Base-by-base conservation (phyloP, 2,329 filamentous ascomycete species). In the Drechslerella coelobrocha region DNA sequence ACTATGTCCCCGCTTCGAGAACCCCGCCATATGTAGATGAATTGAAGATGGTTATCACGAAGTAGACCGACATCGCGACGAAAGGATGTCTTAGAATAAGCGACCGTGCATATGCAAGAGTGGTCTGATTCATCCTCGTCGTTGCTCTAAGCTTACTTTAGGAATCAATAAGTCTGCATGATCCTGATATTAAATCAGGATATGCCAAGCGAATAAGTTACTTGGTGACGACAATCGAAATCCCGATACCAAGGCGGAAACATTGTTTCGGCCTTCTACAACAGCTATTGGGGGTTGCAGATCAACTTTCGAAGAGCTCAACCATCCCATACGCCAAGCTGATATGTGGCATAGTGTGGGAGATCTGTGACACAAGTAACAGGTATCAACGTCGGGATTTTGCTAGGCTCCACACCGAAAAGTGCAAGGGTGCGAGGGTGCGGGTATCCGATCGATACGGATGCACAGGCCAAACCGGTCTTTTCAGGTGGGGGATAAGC, bases 401-500 rank as follows among this genome's bases (percentile, higher is more conserved):
- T 31, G 29, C 29, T 31, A 31, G 29, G 29, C 12, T 31, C 6
- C 29, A 12, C 29, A 31, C n/a, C n/a, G 29, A 12, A 12, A 12
- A 12, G 29, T 6, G 29, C 29, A 6, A 12, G 29, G 29, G 29
- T 31, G 12, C 29, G 29, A 31, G 29, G 29, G 29, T 12, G 12
- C 6, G 29, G 29, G 12, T 31, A 6, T 31, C 29, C 29, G 29
- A 31, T 31, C 29, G 29, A 31, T 31, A 31, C 29, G 29, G 12
- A 12, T 47, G 48, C 27, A 26, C 27, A 9, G 19, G 39, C 55
- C 65, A 29, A 27, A 50, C 43, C 65, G 65, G 65, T 31, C 23
- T 57, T 61, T 50, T 29, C 41, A 45, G 55, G 65, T 62, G 65
- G 65, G 65, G 57, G 65, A 69, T 69, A 69, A 61, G 63, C 56